phyloP scores from a whole-genome alignment of 2,329 filamentous ascomycete genomes.

The Sphaerulina vaccinii region DNA sequence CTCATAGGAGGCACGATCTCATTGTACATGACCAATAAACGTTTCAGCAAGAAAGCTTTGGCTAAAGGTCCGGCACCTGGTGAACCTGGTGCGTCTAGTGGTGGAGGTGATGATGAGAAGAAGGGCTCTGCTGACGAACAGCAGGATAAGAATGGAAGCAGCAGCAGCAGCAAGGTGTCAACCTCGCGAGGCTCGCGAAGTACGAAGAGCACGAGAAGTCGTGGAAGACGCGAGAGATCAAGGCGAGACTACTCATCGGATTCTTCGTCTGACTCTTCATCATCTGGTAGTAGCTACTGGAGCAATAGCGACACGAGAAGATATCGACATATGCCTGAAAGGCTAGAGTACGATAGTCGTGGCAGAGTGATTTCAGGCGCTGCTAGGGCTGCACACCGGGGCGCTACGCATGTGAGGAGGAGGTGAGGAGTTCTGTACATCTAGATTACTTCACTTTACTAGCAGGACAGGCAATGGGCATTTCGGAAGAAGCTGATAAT shows the following conservation, averaged over 20 bases:
- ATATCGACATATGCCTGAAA: constrained; percentile 10
- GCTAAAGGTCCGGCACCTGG: constrained; percentile 11
- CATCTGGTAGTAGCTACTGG: constrained; percentile 1
- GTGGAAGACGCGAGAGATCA: constrained; percentile 2
- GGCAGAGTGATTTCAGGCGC: neutral
- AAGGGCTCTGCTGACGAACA: constrained; percentile 11
- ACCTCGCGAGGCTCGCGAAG: constrained; percentile 4
- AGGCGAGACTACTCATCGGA: constrained; percentile 4
- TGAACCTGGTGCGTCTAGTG: constrained; percentile 10
- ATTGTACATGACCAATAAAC: constrained; percentile 23
- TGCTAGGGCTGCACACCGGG: neutral
- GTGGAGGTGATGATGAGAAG: constrained; percentile 5
- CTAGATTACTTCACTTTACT: neutral
- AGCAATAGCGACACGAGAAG: constrained; percentile 3
- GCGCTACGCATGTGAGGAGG: neutral
- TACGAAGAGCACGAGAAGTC: constrained; percentile 1
- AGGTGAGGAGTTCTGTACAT: neutral
- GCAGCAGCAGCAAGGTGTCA: neutral
- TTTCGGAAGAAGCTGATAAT: too few relatives aligned
- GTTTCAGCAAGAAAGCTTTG: constrained; percentile 21
- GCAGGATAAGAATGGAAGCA: constrained; percentile 6
- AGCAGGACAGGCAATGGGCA: neutral
- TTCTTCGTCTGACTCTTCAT: constrained; percentile 2
- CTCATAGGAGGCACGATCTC: constrained; percentile 21
- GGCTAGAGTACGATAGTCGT: constrained; percentile 8